Percentiles rank a stretch among this genome's conserved stretches.
Evolutionary conservation across 371 early-diverging fungal species (phyloP).

Genomic region (Zychaea mexicana): DNA sequence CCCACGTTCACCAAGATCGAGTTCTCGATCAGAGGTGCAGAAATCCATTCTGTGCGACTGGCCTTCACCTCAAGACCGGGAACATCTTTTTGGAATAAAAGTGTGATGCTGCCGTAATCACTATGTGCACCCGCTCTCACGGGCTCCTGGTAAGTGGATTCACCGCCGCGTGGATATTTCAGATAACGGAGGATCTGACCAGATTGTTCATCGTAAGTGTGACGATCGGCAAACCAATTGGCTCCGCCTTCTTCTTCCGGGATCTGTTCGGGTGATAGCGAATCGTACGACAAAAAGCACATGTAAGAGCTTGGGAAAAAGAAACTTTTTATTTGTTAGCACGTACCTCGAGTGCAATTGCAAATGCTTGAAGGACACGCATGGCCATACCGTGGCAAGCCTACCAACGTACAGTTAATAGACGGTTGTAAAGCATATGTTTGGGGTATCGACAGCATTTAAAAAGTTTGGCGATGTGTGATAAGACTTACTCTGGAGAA

Average conservation of each 20-base stretch:
- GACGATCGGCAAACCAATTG: slow-evolving; percentile 54
- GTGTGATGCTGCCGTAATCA: slow-evolving; percentile 75
- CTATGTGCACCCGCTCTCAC: slow-evolving; percentile 66
- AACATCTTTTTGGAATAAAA: slow-evolving; percentile 73
- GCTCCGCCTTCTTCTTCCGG: slow-evolving; percentile 57
- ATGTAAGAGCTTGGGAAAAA: too few species aligned
- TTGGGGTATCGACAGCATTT: too few species aligned
- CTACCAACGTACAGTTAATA: slow-evolving; percentile 28
- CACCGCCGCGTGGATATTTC: slow-evolving; percentile 61
- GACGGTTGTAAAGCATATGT: too few species aligned
- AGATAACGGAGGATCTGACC: slow-evolving; percentile 59
- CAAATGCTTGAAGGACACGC: slow-evolving; percentile 59
- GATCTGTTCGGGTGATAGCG: too few species aligned
- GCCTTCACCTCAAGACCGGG: slow-evolving; percentile 70
- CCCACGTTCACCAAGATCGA: slow-evolving; percentile 74
- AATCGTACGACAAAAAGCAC: neutral
- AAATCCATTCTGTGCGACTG: slow-evolving; percentile 58
- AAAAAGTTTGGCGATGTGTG: too few species aligned
- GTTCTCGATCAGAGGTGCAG: slow-evolving; percentile 62
- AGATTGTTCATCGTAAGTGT: slow-evolving; percentile 49
- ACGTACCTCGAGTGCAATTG: slow-evolving; percentile 60
- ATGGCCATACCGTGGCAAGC: slow-evolving; percentile 48
- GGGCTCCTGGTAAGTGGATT: slow-evolving; percentile 33
- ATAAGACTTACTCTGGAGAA: slow-evolving; percentile 43
- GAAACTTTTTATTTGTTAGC: too few species aligned